phyloP scores from a whole-genome alignment of 345 rosid genomes.

The Rhodamnia argentea region DNA sequence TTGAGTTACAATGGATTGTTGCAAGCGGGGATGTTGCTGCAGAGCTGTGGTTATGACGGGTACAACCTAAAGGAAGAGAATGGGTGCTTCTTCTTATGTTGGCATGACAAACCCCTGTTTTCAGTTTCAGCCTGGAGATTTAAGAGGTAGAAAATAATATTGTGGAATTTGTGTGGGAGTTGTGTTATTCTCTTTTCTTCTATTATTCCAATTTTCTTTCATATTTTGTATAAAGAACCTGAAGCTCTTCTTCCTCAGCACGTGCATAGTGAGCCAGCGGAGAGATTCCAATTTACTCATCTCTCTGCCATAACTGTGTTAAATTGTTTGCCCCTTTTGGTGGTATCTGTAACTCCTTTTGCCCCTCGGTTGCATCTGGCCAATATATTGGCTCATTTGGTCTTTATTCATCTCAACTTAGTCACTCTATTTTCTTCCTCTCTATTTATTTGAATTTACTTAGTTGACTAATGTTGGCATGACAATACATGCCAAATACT shows the following conservation, averaged over 20 bases:
- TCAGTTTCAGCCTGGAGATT: conserved; percentile 63
- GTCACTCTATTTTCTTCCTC: background rate
- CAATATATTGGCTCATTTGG: background rate
- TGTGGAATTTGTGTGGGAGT: background rate
- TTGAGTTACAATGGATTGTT: conserved; percentile 54
- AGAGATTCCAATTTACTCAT: background rate
- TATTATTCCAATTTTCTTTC: background rate
- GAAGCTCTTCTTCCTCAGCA: conserved; percentile 5
- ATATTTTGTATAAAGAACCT: conserved; percentile 22
- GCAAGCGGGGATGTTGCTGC: conserved; percentile 48
- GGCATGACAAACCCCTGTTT: conserved; percentile 54
- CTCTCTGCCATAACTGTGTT: background rate
- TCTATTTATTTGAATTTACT: background rate
- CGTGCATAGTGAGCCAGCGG: background rate
- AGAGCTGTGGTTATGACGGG: conserved; percentile 45
- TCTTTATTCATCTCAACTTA: background rate
- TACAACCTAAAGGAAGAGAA: conserved; percentile 55
- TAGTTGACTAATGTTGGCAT: background rate
- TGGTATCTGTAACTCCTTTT: background rate
- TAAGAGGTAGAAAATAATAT: conserved; percentile 26
- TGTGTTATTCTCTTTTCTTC: background rate
- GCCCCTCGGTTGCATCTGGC: background rate
- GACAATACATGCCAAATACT: background rate
- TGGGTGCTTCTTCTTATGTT: conserved; percentile 47
- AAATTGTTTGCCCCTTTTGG: background rate